Evolutionary conservation across 1,139 yeast genomes (phyloP), one percentile per base, ranked within the genome.

Genomic region (Scheffersomyces quercinus): DNA sequence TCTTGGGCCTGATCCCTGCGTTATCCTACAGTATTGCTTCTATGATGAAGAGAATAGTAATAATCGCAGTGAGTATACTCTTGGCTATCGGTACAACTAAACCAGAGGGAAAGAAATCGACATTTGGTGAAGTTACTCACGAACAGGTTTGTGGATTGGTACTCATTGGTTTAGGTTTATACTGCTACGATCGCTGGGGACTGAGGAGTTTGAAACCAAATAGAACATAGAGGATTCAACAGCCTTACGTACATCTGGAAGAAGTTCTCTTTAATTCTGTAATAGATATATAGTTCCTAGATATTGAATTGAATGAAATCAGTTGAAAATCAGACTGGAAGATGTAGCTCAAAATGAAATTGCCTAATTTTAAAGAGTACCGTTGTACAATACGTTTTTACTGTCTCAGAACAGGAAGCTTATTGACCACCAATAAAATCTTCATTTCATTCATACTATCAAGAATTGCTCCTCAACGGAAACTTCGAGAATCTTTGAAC

Each of bases 131-230:
- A 33, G 54, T 70, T 10, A 56, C 70, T 4, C 55, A 58, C 2
- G 55, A 55, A 32, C 75, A 70, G 49, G 36, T 64, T 15, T 46
- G 52, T 14, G 77, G 75, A 1, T 52, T 70, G 13, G 38, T 50
- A 14, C 50, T 67, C 9, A 68, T 70, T 16, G 65, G 63, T 2
- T 36, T 65, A 5, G 77, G 77, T 1, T 52, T 71, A 36, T 70
- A 70, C 51, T 62, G 70, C 46, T 71, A 71, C 49, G 75, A 70
- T 50, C 59, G 62, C 43, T 71, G 76, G 75, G 76, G 77, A 11
- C 66, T 72, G 31, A 56, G 63, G 43, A 56, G 62, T 20, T 35
- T 40, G 37, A 44, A 40, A 29, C 39, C 33, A 11, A 37, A 36
- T 16, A 37, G 38, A 14, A 20, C n/a, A 13, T 44, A 35, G 29